A percentile compares a stretch with the other conserved stretches of the same genome.
Evolutionary conservation across 2,329 filamentous ascomycete genomes (phyloP).

Genomic region (Fusarium marasasianum): DNA sequence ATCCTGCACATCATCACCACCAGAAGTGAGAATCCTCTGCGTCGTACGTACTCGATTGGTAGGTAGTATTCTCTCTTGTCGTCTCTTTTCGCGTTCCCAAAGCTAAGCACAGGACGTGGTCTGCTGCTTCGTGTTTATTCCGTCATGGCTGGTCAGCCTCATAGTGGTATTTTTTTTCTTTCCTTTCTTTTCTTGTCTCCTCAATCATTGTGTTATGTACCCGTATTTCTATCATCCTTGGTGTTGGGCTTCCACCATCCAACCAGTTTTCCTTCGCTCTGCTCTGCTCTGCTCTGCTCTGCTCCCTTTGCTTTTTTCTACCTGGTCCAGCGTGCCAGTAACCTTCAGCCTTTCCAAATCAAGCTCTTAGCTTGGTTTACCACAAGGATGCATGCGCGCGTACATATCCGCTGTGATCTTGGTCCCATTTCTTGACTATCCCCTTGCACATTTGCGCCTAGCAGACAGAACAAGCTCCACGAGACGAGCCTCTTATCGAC

Average conservation of each 20-base stretch:
- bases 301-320: conserved; percentile 5
- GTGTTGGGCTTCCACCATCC: conserved; percentile 14
- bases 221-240: neutral
- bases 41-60: conserved; percentile 8
- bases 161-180: conserved; percentile 35
- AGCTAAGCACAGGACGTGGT: neutral
- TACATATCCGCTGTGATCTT: conserved; percentile 26
- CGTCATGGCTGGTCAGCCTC: conserved; percentile 34
- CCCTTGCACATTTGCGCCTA: conserved; percentile 33
- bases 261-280: conserved; percentile 11
- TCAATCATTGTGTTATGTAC: conserved; percentile 5
- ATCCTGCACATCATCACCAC: conserved; percentile 38
- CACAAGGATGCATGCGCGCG: conserved; percentile 34
- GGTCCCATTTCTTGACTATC: conserved; percentile 23
- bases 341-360: conserved; percentile 40
- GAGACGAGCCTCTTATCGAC: conserved; percentile 16
- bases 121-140: conserved; percentile 15
- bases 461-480: conserved; percentile 14
- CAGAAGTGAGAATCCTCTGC: conserved; percentile 9
- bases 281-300: conserved; percentile 20
- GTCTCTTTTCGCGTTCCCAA: conserved; percentile 27
- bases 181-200: conserved; percentile 25
- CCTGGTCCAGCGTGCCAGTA: conserved; percentile 27
- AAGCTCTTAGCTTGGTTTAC: conserved; percentile 19
- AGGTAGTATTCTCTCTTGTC: conserved; percentile 8